A percentile compares a stretch with the other conserved stretches of the same genome.
These are phyloP conservation scores for Aspergillus fijiensis DNA, from an alignment of 2,329 filamentous ascomycete genomes.

Conservation along the genomic window DNA sequence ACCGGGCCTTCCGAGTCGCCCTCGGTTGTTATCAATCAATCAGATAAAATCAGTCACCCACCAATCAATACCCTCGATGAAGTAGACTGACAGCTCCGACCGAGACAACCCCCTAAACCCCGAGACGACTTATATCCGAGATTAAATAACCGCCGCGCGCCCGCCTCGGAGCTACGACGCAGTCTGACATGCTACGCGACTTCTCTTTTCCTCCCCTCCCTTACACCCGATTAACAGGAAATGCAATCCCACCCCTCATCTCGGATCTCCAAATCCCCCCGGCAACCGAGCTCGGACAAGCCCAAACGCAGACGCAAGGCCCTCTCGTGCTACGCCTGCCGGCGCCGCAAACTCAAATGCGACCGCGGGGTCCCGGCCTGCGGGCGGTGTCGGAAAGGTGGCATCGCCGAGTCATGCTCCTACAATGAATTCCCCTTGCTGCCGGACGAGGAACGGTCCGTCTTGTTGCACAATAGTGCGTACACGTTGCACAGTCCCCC, in stretches of 20 bases:
- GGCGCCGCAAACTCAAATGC: conserved; percentile 1
- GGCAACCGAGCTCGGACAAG: background rate
- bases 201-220: background rate
- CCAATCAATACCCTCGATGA: background rate
- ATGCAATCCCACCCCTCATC: background rate
- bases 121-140: background rate
- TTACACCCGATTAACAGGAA: background rate
- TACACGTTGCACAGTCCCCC: background rate
- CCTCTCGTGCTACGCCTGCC: background rate
- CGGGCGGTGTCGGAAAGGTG: conserved; percentile 17
- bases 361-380: conserved; percentile 21
- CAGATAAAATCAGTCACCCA: background rate
- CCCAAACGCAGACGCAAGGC: background rate
- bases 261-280: background rate
- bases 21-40: background rate
- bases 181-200: background rate
- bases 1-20: background rate
- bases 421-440: background rate
- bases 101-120: background rate
- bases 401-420: conserved; percentile 7
- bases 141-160: background rate
- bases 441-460: background rate
- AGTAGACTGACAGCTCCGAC: background rate
- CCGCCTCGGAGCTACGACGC: background rate
- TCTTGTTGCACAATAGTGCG: background rate